Base-by-base conservation (phyloP, 2,329 filamentous ascomycete genomes). In the Trichoderma gracile region DNA sequence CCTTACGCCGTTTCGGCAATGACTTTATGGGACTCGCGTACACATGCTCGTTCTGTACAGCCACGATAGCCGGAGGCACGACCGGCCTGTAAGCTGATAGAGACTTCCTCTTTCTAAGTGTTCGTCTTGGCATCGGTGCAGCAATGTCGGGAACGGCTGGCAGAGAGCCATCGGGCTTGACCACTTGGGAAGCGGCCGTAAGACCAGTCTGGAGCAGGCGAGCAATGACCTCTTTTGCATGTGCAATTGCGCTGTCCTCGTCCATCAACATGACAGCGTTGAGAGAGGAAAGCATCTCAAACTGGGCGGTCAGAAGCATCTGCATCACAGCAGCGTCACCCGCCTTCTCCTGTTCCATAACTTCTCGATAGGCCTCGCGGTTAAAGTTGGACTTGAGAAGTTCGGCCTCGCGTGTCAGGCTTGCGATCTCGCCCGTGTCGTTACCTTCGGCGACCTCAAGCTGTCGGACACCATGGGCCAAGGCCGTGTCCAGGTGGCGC, bases 271-370 rank as follows among this genome's bases (percentile, higher is more conserved):
- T 85, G 25, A 95, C 91, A 69, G 92, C 90, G 62, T 89, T 87
- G 61, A 99, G 85, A 0, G 93, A 92, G 5, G 91, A 82, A 66
- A 98, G 85, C 2, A 93, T 94, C 71, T 97, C 93, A 70, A 99
- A 96, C 72, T 98, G 94, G 14, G 94, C 92, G 60, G 90, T 89
- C 12, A 98, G 84, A 62, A 99, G 83, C 56, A 91, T 85, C 76
- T 97, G 93, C 72, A 97, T 83, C 68, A 91, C 86, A 19, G 85
- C 86, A 21, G 89, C 86, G 73, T 97, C 93, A 14, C 89, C 90
- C 27, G 84, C 82, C 78, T 89, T 94, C 67, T 98, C 93, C 71
- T 95, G 88, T 62, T 98, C 93, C 12, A 93, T 76, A 21, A 97
- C 86, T 59, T 92, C 88, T 14, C 84, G 80, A 68, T 94, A 86